Evolutionary conservation across 139 green algal species (phyloP), one percentile per base, ranked within the genome.

Genomic region (Medakamo hakoo): DNA sequence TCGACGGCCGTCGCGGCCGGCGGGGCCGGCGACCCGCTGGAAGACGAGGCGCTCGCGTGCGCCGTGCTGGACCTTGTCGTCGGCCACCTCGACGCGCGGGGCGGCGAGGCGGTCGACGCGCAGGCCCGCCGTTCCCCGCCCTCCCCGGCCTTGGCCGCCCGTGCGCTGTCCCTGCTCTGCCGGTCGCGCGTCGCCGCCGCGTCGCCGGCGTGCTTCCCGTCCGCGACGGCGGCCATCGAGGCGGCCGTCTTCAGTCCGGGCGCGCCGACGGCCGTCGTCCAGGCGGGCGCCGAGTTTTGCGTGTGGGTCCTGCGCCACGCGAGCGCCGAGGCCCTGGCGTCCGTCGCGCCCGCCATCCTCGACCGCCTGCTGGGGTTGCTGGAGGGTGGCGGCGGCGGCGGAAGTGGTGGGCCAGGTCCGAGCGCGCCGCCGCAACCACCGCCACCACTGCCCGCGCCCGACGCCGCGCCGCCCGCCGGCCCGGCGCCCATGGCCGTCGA

Each of bases 241-340:
- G 40, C 16, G 40, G 16, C 40, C 40, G 40, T 52, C 9, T 52
- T 52, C 40, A n/a, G n/a, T n/a, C 9, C 9, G 40, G 16, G 9
- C 40, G 40, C 40, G 9, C 40, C 40, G 9, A 9, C 40, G 9
- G 16, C 40, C 40, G 40, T 52, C 40, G 40, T 16, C 9, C 63
- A 74, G 59, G 60, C 70, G 57, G 86, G 84, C 29, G 87, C 90
- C 76, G 81, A 93, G 81, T 86, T 90, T 74, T 73, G 77, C 3
- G 84, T 83, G 22, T 90, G 85, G 85, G 65, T 86, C 27, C 75
- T 88, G 60, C 79, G 81, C 73, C 81, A 94, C 60, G 80, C 79
- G 2, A 31, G 29, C 0, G 31, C 71, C 4, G 63, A 79, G 57
- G 78, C 85, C 64, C 78, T 94, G 3, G 68, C 70, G 63, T 70